phyloP scores from a whole-genome alignment of 73 alveolate species.

The Tetrahymena elliotti region DNA sequence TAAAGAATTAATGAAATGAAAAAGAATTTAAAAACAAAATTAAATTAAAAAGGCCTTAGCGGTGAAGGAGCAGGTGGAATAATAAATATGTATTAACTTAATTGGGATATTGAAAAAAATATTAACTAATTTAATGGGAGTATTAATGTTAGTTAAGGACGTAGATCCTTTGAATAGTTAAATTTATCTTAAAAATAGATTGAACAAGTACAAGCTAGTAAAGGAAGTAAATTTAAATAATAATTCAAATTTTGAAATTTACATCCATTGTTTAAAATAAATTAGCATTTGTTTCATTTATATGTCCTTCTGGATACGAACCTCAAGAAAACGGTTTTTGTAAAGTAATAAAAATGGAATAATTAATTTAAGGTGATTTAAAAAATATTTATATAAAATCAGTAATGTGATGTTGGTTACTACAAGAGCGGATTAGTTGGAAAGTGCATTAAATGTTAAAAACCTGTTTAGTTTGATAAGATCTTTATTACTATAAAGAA shows the following conservation, averaged over 20 bases:
- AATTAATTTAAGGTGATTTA: neutral
- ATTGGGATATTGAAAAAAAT: neutral
- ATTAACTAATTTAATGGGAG: neutral
- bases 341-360: neutral
- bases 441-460: neutral
- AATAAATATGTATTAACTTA: neutral
- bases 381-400: neutral
- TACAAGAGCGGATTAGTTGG: neutral
- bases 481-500: neutral
- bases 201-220: neutral
- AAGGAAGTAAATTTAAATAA: neutral
- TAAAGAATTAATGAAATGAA: neutral
- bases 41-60: neutral
- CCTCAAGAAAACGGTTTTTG: neutral
- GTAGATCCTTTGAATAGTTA: neutral
- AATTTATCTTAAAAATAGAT: neutral
- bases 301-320: neutral
- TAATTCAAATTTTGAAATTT: neutral
- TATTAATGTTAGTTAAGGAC: neutral
- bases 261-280: neutral
- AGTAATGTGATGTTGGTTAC: neutral
- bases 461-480: neutral
- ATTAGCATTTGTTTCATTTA: neutral
- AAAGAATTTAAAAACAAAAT: no score
- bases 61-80: neutral